Percentiles rank a stretch among this genome's conserved stretches.
Evolutionary conservation across 352 stramenopile species (phyloP).

Genomic region (Saprolegnia diclina): DNA sequence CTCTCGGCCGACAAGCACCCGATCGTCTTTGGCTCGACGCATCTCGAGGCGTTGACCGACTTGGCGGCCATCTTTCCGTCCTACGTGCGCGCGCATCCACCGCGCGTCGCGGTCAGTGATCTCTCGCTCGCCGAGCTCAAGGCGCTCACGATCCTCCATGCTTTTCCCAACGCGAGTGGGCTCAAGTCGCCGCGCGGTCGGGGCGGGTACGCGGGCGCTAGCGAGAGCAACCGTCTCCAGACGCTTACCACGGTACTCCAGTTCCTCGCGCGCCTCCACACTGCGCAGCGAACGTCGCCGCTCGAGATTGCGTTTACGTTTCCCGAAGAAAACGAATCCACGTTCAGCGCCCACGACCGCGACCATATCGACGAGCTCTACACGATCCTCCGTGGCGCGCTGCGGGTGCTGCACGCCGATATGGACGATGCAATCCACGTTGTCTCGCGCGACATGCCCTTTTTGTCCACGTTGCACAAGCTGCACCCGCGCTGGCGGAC

Average conservation of each 20-base stretch:
- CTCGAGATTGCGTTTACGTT: conserved; percentile 9
- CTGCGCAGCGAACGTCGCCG: not conserved
- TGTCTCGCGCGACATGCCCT: conserved; percentile 4
- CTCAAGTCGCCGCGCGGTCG: conserved; percentile 16
- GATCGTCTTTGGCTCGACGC: conserved; percentile 13
- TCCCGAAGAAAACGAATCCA: not conserved
- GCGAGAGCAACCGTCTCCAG: conserved; percentile 10
- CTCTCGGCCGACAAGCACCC: conserved; percentile 11
- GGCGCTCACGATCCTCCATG: conserved; percentile 17
- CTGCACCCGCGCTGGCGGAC: not conserved
- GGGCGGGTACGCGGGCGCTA: not conserved
- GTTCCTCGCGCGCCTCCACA: not conserved
- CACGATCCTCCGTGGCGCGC: not conserved
- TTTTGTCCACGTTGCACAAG: conserved; percentile 3
- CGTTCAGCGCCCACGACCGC: not conserved
- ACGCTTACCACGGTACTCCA: conserved; percentile 1
- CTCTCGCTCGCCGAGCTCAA: conserved; percentile 20
- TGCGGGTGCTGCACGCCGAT: not conserved
- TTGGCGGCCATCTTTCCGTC: conserved; percentile 5
- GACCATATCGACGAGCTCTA: not conserved
- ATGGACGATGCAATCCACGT: not conserved
- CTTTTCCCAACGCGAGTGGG: not conserved
- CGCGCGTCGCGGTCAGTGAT: not conserved
- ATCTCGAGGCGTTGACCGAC: conserved; percentile 14
- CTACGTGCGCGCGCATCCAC: not conserved